A percentile compares a stretch with the other conserved stretches of the same genome.
These are phyloP conservation scores for Craspedostauros australis DNA, from an alignment of 108 stramenopile genomes.

Conservation along the genomic window DNA sequence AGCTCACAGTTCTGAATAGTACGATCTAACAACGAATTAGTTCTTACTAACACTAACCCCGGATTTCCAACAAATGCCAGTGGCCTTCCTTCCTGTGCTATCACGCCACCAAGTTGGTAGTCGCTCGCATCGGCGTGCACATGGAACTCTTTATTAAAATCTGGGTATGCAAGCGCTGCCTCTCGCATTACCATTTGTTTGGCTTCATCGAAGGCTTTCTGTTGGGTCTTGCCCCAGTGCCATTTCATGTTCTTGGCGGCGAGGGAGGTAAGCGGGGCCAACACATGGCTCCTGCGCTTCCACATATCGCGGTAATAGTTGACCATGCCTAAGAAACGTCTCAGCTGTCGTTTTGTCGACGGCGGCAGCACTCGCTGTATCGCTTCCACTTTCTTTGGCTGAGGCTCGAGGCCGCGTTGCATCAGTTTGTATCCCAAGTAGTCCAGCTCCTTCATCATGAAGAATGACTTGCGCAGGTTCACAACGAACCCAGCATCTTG, in stretches of 20 bases:
- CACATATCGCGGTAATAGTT: conserved; percentile 52
- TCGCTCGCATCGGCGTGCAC: conserved; percentile 30
- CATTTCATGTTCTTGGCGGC: conserved; percentile 13
- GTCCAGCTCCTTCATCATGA: conserved; percentile 7
- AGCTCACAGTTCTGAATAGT: no score
- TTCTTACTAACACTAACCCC: no score
- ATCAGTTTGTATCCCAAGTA: conserved; percentile 10
- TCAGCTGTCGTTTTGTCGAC: conserved; percentile 13
- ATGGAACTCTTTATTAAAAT: conserved; percentile 23
- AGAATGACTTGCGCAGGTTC: conserved; percentile 14
- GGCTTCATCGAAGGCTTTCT: conserved; percentile 36
- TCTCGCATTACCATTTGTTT: conserved; percentile 31
- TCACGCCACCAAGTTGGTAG: conserved; percentile 31
- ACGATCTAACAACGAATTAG: no score
- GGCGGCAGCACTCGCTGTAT: conserved; percentile 22
- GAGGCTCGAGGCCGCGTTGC: conserved; percentile 18
- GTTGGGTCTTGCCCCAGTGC: conserved; percentile 22
- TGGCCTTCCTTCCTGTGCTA: conserved; percentile 31
- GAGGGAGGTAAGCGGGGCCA: conserved; percentile 38
- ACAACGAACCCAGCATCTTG: conserved; percentile 10
- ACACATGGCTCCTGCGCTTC: conserved; percentile 21
- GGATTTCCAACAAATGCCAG: no score
- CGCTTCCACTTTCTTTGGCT: conserved; percentile 30
- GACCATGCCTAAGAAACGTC: conserved; percentile 27
- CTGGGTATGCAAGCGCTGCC: conserved; percentile 34